Evolutionary conservation across 768 basidiomycete species (phyloP).

Genomic region (Mycena belliarum): DNA sequence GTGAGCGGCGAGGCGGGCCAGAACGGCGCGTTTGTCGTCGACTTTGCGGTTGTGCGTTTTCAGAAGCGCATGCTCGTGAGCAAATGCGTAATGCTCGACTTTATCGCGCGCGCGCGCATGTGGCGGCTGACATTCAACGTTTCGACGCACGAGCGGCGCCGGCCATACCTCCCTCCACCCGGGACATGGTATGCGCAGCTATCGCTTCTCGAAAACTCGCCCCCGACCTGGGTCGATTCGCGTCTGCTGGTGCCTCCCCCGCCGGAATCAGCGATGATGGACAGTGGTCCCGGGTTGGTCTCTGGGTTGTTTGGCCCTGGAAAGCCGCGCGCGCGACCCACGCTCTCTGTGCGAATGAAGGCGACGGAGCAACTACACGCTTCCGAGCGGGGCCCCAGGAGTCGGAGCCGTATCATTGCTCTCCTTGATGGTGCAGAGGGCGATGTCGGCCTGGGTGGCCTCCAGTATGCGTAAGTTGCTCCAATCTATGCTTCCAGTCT

Average conservation of each 20-base stretch:
- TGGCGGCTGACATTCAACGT: slow-evolving; percentile 52
- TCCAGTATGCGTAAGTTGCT: slow-evolving; percentile 43
- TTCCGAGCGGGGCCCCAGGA: background rate
- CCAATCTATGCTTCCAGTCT: background rate
- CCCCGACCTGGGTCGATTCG: slow-evolving; percentile 45
- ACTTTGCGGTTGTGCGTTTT: slow-evolving; percentile 56
- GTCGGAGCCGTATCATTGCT: slow-evolving; percentile 28
- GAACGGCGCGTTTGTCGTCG: slow-evolving; percentile 54
- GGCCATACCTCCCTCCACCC: slow-evolving; percentile 2
- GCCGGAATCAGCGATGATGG: slow-evolving; percentile 11
- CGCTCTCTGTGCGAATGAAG: slow-evolving; percentile 31
- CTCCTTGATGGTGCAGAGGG: slow-evolving; percentile 25
- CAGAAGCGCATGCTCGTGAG: slow-evolving; percentile 73
- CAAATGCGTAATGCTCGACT: slow-evolving; percentile 56
- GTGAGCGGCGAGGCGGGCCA: slow-evolving; percentile 36
- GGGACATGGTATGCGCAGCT: slow-evolving; percentile 36
- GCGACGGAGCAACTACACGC: slow-evolving; percentile 6
- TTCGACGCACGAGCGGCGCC: slow-evolving; percentile 15
- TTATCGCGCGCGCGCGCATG: slow-evolving; percentile 63
- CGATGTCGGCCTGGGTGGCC: slow-evolving; percentile 27
- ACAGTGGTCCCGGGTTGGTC: slow-evolving; percentile 8
- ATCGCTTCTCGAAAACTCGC: slow-evolving; percentile 40
- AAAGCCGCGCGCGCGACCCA: slow-evolving; percentile 21
- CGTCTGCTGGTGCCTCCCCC: slow-evolving; percentile 36
- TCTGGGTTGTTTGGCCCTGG: slow-evolving; percentile 14